Base-by-base conservation (phyloP, 2,329 filamentous ascomycete species). In the Epichloe coenophiala region DNA sequence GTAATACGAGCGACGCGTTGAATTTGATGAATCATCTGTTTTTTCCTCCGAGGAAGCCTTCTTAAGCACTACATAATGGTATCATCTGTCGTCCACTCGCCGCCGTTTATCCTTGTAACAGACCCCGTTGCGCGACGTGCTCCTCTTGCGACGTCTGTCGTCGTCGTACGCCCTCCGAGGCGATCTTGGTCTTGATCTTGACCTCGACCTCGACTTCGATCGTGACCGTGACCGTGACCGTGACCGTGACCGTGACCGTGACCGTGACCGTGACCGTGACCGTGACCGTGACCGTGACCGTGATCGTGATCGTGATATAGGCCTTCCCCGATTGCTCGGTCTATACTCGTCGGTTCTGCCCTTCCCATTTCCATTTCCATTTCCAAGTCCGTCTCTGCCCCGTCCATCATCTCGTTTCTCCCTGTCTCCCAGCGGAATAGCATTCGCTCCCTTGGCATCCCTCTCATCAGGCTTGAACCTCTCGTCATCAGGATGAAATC, bases 401-500 rank as follows among this genome's bases (percentile, higher is more conserved):
- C 51, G 37, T 37, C 51, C 44, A 37, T 57, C 55, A 9, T 59
- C 56, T 56, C 56, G 36, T 53, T 60, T 63, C 50, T 57, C 63
- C 65, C 60, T 56, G 45, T 56, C 79, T 0, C 83, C 84, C 21
- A 90, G 68, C 1, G 84, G 83, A 49, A 83, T 76, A 3, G 78
- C 79, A 65, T 90, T 90, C 2, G 84, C 83, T 1, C 84, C 19
- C 51, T 78, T 80, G 7, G 65, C 71, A 21, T 70, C 72, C 38
- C 60, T 65, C 49, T 69, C 65, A 31, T 68, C 68, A 21, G 64
- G 75, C 4, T 63, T 58, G 53, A 68, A 68, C 9, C 74, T 66
- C 48, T 76, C 76, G 11, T 74, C 72, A 59, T 89, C 85, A 2
- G 82, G 77, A 59, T 74, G 74, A 60, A 86, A 89, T 52, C 84